Percentiles rank a stretch among this genome's conserved stretches.
These are phyloP conservation scores for Ogataea corticis DNA, from an alignment of 805 yeast genomes.

Conservation along the genomic window DNA sequence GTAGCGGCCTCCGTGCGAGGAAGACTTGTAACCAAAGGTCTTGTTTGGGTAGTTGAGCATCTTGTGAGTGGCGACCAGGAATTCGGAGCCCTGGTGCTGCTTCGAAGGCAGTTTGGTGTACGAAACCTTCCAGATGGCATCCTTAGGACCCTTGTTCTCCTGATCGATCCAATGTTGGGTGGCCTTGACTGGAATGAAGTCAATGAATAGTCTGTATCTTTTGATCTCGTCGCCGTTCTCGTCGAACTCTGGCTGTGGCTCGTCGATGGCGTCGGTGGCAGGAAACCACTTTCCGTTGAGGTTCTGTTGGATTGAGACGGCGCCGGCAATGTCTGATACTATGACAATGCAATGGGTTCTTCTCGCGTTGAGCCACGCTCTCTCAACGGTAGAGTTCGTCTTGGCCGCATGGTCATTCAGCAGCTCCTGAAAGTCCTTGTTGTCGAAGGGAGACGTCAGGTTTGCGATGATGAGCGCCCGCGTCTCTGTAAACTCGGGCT, in stretches of 20 bases:
- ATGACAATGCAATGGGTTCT: conserved; percentile 46
- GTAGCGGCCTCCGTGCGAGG: conserved; percentile 16
- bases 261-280: conserved; percentile 8
- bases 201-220: conserved; percentile 38
- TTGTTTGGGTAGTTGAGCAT: conserved; percentile 37
- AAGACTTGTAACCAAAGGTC: conserved; percentile 36
- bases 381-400: conserved; percentile 34
- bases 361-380: conserved; percentile 45
- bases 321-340: conserved; percentile 42
- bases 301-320: conserved; percentile 35
- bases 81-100: conserved; percentile 25
- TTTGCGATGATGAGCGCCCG: conserved; percentile 48
- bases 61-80: conserved; percentile 32
- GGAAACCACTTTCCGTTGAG: conserved; percentile 41
- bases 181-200: conserved; percentile 47
- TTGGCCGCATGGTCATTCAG: conserved; percentile 34
- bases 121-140: conserved; percentile 47
- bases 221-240: conserved; percentile 16
- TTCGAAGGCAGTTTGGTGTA: conserved; percentile 38
- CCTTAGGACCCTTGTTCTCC: conserved; percentile 44
- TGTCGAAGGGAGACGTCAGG: conserved; percentile 40
- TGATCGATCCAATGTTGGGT: conserved; percentile 47
- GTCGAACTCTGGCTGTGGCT: conserved; percentile 26
- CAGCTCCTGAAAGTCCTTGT: conserved; percentile 38
- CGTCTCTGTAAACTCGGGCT: conserved; percentile 39